Conservation (phyloP, 1,139 yeast genomes). For the Yamadazyma dushanensis region DNA sequence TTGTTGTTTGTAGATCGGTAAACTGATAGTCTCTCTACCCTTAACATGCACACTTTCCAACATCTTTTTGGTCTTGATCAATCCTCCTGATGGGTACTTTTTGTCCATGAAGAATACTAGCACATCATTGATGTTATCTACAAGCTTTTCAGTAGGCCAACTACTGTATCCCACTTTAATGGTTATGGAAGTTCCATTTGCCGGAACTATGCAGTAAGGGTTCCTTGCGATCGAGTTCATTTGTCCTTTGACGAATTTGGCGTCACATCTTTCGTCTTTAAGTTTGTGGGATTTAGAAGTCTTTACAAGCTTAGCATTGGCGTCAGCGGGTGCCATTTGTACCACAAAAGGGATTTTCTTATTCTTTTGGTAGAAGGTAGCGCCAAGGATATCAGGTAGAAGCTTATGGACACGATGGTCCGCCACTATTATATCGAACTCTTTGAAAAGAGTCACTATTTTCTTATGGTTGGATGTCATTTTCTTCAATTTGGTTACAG, state of each 20-base stretch:
- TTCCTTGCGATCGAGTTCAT: conserved; percentile 60
- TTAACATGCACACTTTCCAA: conserved; percentile 57
- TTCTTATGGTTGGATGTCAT: conserved; percentile 45
- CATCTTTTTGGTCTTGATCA: conserved; percentile 40
- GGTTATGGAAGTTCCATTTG: conserved; percentile 52
- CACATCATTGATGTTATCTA: conserved; percentile 57
- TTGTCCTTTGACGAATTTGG: conserved; percentile 60
- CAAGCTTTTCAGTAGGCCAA: conserved; percentile 42
- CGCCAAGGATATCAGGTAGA: conserved; percentile 56
- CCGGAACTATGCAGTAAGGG: conserved; percentile 58
- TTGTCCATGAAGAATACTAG: conserved; percentile 50
- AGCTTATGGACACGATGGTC: conserved; percentile 65
- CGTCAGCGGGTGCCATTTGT: conserved; percentile 59
- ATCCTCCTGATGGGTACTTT: conserved; percentile 60
- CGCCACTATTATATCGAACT: conserved; percentile 63
- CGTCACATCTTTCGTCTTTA: conserved; percentile 59
- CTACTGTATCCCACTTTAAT: conserved; percentile 55
- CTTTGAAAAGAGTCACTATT: conserved; percentile 48
- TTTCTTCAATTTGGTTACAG: conserved; percentile 55
- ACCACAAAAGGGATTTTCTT: conserved; percentile 65
- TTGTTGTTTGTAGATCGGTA: conserved; percentile 34
- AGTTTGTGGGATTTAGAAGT: conserved; percentile 38
- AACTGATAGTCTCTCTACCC: conserved; percentile 63
- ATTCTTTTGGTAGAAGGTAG: conserved; percentile 56
- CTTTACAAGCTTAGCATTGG: conserved; percentile 35